Evolutionary conservation across 352 stramenopile genomes (phyloP), one percentile per base, ranked within the genome.

Genomic region (Albugo candida): DNA sequence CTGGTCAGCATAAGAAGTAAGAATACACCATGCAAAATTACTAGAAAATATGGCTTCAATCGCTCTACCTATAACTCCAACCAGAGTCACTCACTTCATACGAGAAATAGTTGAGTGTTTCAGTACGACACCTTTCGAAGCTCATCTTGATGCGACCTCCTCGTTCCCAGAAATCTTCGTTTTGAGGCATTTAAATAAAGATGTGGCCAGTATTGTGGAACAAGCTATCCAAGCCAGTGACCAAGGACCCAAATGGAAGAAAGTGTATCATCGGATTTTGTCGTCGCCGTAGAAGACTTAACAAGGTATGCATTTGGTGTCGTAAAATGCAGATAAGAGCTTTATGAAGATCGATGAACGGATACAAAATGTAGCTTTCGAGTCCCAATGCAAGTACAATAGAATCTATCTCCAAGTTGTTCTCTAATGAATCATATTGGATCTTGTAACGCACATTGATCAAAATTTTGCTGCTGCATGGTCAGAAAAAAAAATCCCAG

Each of bases 301-400:
- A 31, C 8, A 8, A 10, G 24, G 21, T 52, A 34, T 8, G 17
- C 52, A 13, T 41, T 31, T 2, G 51, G 45, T 17, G 19, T 40
- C 5, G 74, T 51, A 4, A 92, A 53, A 17, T 86, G 67, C 27
- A 76, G 75, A 41, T 83, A 76, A 12, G 89, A 61, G 36, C 79
- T 71, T 34, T 76, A 55, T 89, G 76, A 57, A 92, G 89, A 16
- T 89, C 76, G 39, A 92, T 88, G 41, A 66, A 73, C 37, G 85
- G 72, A 55, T 92, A 77, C 6, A 92, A 69, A 47, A 89, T 77
- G 56, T 89, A 92, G 53, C 74, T 88, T 14, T 73, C 71, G 12
- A 89, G 53, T 1, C 79, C 79, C 40, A 86, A 73, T 20, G 76
- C 76, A 18, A 92, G 60, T 44, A 92, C 63, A 45, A 92, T 64